phyloP scores from a whole-genome alignment of 306 rosid genomes.

The Senna siamea region DNA sequence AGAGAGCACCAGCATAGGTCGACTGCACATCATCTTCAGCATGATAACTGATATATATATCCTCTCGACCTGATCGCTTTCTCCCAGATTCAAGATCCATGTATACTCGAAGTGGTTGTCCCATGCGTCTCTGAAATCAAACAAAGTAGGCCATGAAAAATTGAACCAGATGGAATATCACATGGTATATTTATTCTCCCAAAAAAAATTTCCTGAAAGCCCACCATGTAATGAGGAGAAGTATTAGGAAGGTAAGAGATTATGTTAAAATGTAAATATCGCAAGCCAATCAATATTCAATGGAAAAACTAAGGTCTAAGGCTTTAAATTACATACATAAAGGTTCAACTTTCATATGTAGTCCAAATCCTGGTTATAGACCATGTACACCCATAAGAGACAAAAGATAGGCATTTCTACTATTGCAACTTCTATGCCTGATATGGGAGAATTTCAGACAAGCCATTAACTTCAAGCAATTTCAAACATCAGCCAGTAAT shows the following conservation, averaged over 20 bases:
- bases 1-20: constrained; percentile 73
- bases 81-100: constrained; percentile 84
- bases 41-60: constrained; percentile 65
- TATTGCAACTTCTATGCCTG: neutral
- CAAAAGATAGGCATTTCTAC: neutral
- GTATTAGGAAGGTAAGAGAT: neutral
- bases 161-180: neutral
- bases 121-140: constrained; percentile 50
- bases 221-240: neutral
- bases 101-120: constrained; percentile 69
- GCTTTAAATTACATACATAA: neutral
- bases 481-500: constrained; percentile 5
- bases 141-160: constrained; percentile 19
- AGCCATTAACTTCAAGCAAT: neutral
- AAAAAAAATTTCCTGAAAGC: neutral
- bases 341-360: neutral
- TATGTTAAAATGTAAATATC: neutral
- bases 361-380: neutral
- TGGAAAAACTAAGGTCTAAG: neutral
- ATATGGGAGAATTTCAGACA: neutral
- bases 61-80: constrained; percentile 64
- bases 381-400: neutral
- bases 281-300: neutral
- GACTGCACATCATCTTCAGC: constrained; percentile 70
- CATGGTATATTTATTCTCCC: neutral